These are phyloP conservation scores for Boletus edulis DNA, from an alignment of 768 basidiomycete species.

Conservation along the genomic window DNA sequence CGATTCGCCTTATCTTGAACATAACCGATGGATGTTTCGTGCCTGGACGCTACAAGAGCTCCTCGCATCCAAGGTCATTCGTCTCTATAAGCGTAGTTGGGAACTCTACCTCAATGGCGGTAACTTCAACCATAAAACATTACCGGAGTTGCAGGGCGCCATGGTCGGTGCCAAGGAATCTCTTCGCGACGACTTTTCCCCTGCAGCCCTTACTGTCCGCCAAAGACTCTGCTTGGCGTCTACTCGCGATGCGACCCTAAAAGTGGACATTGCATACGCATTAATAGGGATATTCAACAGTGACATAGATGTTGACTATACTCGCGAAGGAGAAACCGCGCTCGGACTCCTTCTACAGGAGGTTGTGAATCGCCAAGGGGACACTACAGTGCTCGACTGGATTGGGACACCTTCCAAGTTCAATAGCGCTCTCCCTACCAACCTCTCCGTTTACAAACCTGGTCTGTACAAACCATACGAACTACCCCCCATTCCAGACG, in stretches of 20 bases:
- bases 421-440: slow-evolving; percentile 13
- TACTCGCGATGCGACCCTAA: slow-evolving; percentile 4
- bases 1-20: neutral
- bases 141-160: no score
- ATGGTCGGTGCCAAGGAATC: no score
- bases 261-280: slow-evolving; percentile 13
- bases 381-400: slow-evolving; percentile 20
- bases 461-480: no score
- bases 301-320: slow-evolving; percentile 3
- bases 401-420: slow-evolving; percentile 13
- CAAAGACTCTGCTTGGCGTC: slow-evolving; percentile 13
- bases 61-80: slow-evolving; percentile 3
- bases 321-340: slow-evolving; percentile 1
- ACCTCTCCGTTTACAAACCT: slow-evolving; percentile 10
- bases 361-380: slow-evolving; percentile 8
- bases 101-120: neutral
- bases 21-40: slow-evolving; percentile 16
- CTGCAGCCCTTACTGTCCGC: neutral
- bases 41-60: slow-evolving; percentile 6
- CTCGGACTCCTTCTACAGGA: slow-evolving; percentile 16
- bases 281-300: slow-evolving; percentile 17
- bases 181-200: neutral
- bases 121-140: slow-evolving; percentile 5
- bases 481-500: neutral
- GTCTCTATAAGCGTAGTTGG: slow-evolving; percentile 10